A percentile compares a stretch with the other conserved stretches of the same genome.
phyloP scores from a whole-genome alignment of 163 green algal genomes.

The Scenedesmus sp. region DNA sequence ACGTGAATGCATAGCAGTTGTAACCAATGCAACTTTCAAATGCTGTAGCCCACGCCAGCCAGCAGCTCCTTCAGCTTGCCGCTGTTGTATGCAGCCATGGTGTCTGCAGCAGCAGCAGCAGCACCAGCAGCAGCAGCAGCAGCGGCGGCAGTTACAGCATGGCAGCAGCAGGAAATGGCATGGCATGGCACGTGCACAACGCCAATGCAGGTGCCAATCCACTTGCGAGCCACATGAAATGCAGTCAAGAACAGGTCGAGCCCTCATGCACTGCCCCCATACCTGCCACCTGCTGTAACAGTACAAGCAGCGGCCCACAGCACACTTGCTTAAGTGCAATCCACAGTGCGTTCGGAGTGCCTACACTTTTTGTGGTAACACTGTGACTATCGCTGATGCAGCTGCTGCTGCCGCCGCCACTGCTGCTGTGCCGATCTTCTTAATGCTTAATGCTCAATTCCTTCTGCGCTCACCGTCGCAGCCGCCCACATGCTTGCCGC shows the following conservation, averaged over 20 bases:
- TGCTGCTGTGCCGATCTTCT: not conserved
- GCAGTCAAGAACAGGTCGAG: not conserved
- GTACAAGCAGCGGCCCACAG: not conserved
- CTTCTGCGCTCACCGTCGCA: constrained; percentile 76
- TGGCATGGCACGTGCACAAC: not conserved
- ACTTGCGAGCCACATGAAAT: too few relatives aligned
- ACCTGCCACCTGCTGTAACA: not conserved
- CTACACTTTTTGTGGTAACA: not conserved
- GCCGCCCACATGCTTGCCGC: constrained; percentile 80
- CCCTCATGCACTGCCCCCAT: not conserved
- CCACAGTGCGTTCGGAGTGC: not conserved
- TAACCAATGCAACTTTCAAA: constrained; percentile 1
- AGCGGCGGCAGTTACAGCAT: not conserved
- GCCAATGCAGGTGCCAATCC: too few relatives aligned
- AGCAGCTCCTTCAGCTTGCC: constrained; percentile 72
- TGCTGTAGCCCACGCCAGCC: constrained; percentile 57
- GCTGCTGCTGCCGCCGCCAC: not conserved
- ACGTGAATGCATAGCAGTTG: too few relatives aligned
- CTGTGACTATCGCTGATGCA: not conserved
- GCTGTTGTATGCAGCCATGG: constrained; percentile 58
- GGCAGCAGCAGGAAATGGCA: not conserved
- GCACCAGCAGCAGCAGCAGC: not conserved
- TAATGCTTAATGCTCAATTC: too few relatives aligned
- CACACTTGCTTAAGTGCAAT: not conserved
- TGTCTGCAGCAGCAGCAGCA: constrained; percentile 61